Evolutionary conservation across 768 basidiomycete genomes (phyloP).

Genomic region (Mycena latifolia): DNA sequence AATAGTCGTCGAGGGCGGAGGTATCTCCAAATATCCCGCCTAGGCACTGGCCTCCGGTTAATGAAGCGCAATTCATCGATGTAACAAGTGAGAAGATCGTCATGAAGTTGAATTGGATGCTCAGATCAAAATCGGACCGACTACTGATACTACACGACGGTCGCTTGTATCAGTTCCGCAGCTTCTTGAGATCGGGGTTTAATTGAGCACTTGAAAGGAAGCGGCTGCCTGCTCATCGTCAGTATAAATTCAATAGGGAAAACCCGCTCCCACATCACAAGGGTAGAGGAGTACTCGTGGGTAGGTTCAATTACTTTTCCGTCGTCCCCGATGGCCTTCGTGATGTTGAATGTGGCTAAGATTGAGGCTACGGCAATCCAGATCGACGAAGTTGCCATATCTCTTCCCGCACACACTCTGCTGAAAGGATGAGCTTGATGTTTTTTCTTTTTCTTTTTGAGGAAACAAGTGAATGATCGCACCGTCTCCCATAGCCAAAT

Average conservation of each 20-base stretch:
- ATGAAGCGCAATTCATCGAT: too few species aligned
- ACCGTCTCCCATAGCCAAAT: constrained; percentile 44
- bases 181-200: constrained; percentile 6
- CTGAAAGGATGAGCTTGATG: background rate
- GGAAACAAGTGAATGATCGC: background rate
- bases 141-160: too few species aligned
- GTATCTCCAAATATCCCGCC: too few species aligned
- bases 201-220: constrained; percentile 12
- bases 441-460: too few species aligned
- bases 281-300: constrained; percentile 13
- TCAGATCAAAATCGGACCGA: too few species aligned
- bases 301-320: constrained; percentile 37
- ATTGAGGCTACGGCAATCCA: constrained; percentile 43
- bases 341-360: constrained; percentile 42
- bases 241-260: background rate
- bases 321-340: constrained; percentile 37
- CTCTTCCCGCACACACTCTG: constrained; percentile 35
- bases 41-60: too few species aligned
- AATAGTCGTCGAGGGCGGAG: too few species aligned
- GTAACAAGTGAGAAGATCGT: too few species aligned
- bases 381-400: constrained; percentile 40
- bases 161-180: background rate
- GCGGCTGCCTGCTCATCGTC: background rate
- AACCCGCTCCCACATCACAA: constrained; percentile 1
- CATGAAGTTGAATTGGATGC: too few species aligned